These are phyloP conservation scores for Trypanosoma avium DNA, from an alignment of 208 protist genomes.

Conservation along the genomic window DNA sequence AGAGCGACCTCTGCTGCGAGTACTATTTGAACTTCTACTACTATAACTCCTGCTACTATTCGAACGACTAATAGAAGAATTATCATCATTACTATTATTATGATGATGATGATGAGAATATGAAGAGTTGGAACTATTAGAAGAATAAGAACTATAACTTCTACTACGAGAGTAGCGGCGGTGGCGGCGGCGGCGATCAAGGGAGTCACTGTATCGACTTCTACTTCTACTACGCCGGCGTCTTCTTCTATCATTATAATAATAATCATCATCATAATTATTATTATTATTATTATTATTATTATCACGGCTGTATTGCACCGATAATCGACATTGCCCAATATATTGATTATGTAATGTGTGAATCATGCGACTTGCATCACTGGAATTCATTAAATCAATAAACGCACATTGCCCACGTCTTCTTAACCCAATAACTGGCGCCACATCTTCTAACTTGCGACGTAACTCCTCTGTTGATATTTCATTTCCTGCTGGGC, in stretches of 20 bases:
- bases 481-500: constrained; percentile 42
- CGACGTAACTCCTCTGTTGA: constrained; percentile 31
- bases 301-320: constrained; percentile 46
- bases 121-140: no score
- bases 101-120: no score
- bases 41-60: no score
- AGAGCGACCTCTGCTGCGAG: constrained; percentile 30
- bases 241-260: no score
- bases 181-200: constrained; percentile 6
- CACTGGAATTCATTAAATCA: constrained; percentile 32
- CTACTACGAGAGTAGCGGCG: constrained; percentile 34
- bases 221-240: background rate
- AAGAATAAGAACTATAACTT: constrained; percentile 18
- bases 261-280: no score
- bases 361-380: constrained; percentile 43
- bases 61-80: no score
- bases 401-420: constrained; percentile 62
- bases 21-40: no score
- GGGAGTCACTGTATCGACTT: constrained; percentile 5
- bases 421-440: constrained; percentile 49
- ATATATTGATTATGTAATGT: constrained; percentile 48
- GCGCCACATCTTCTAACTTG: constrained; percentile 39
- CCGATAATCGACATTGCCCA: constrained; percentile 46
- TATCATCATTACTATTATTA: no score
- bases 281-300: no score